Evolutionary conservation across 2,329 filamentous ascomycete species (phyloP).

Genomic region (Dothiorella sarmentorum): DNA sequence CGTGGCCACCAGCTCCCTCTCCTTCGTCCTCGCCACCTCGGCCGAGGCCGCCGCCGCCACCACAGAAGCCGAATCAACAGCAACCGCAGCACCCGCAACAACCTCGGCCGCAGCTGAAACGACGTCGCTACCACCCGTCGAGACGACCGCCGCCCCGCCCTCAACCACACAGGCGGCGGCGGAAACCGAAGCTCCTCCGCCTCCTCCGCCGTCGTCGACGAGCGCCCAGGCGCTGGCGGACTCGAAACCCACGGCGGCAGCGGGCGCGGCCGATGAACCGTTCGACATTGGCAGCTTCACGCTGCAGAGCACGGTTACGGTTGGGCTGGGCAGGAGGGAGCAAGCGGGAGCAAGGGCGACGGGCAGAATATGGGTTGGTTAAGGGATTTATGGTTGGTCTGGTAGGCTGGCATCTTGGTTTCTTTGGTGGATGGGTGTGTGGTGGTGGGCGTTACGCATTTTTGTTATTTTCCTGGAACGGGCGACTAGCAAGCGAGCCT

Average conservation of each 20-base stretch:
- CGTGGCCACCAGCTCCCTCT: neutral
- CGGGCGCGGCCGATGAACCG: slow-evolving; percentile 23
- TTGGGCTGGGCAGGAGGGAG: slow-evolving; percentile 30
- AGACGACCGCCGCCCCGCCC: too few relatives aligned
- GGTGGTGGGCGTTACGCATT: too few relatives aligned
- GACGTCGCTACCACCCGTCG: too few relatives aligned
- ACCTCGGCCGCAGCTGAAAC: neutral
- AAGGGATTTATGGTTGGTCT: too few relatives aligned
- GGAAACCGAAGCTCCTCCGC: neutral
- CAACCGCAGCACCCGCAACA: neutral
- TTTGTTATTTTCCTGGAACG: too few relatives aligned
- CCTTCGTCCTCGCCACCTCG: slow-evolving; percentile 4
- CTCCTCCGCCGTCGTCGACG: neutral
- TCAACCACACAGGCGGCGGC: too few relatives aligned
- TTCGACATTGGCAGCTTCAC: slow-evolving; percentile 35
- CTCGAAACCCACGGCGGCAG: neutral
- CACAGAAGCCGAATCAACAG: neutral
- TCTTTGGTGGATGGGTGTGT: too few relatives aligned
- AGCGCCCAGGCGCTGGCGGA: neutral
- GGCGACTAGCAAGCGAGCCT: too few relatives aligned
- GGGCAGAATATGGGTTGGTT: slow-evolving; percentile 1
- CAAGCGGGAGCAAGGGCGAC: slow-evolving; percentile 17
- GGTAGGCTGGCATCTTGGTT: too few relatives aligned
- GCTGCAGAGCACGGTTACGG: slow-evolving; percentile 35
- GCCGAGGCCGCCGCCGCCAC: neutral